Evolutionary conservation across 1,139 yeast species (phyloP), one percentile per base, ranked within the genome.

Genomic region (Saccharomyces pastorianus): DNA sequence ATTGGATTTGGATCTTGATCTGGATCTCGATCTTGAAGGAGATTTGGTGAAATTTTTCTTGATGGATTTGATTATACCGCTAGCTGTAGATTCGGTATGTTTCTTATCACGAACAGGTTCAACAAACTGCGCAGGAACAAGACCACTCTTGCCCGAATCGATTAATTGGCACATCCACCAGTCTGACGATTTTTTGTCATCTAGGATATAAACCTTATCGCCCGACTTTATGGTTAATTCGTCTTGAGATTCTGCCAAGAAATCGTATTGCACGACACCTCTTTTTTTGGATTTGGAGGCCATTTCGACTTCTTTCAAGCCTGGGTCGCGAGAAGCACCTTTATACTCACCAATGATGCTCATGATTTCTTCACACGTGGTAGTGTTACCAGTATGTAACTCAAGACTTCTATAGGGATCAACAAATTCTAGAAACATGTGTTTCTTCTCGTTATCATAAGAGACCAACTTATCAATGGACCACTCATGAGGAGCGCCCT

Each of bases 151-250:
- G 14, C 95, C 95, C 46, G 83, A 77, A 3, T 75, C 73, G 9
- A 80, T 71, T 60, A 81, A 80, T 68, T 90, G 85, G 61, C 95
- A 93, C 81, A 89, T 80, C 97, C 97, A 91, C 99, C 99, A 93
- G 64, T 93, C 98, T 60, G 78, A 79, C 23, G 95, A 87, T 68
- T 85, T 85, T 57, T 80, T 79, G 66, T 86, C 93, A 67, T 91
- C 87, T 51, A 93, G 64, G 57, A 93, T 81, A 67, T 81, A 81
- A 51, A 93, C 96, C 54, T 80, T 78, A 61, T 93, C 97, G 53
- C 95, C 95, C 68, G 85, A 95, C 61, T 71, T 77, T 53, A 86
- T 84, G 31, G 82, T 77, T 60, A 93, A 78, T 71, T 93, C 99
- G 70, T 91, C 97, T 50, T 76, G 75, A 41, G 95, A 89, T 62